Evolutionary conservation across 2,329 filamentous ascomycete species (phyloP), one percentile per base, ranked within the genome.

Genomic region (Westerdykella aurantiaca): DNA sequence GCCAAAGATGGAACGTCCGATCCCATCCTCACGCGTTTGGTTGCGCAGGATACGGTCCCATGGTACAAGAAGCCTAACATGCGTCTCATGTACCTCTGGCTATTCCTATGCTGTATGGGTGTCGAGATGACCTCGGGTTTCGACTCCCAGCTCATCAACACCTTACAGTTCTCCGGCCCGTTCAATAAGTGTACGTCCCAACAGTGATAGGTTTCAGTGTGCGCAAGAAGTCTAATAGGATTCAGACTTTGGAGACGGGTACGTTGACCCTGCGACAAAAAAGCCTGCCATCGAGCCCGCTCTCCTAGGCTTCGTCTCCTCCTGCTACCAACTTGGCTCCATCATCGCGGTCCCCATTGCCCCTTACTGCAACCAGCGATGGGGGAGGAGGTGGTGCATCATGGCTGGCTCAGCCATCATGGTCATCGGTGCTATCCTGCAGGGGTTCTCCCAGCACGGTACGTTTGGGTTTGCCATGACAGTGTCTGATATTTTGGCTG

Each of bases 341-440:
- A 62, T 35, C 33, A 39, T 63, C 18, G 63, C 56, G 18, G 61
- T 65, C 6, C 63, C 63, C 0, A 48, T 64, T 18, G 61, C 56
- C 21, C 63, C 63, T 21, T 66, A 55, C 54, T 46, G 60, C 46
- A 60, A 55, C 39, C 57, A 63, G 39, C 56, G 42, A 5, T 73
- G 79, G 38, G 80, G 80, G 11, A 70, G 80, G 34, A 70, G 73
- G 52, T 69, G 75, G 44, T 74, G 73, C 4, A 78, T 81, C 46
- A 77, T 83, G 55, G 68, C 77, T 6, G 82, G 81, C 13, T 76
- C 75, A 2, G 44, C 68, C 4, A 72, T 83, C 51, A 79, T 82
- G 73, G 67, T 80, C 13, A 42, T 81, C 18, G 80, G 80, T 14
- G 78, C 78, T 18, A 67, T 79, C 7, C 73, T 85, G 34, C 82